These are phyloP conservation scores for Rutstroemia sp. DNA, from an alignment of 2,329 filamentous ascomycete genomes.

Conservation along the genomic window DNA sequence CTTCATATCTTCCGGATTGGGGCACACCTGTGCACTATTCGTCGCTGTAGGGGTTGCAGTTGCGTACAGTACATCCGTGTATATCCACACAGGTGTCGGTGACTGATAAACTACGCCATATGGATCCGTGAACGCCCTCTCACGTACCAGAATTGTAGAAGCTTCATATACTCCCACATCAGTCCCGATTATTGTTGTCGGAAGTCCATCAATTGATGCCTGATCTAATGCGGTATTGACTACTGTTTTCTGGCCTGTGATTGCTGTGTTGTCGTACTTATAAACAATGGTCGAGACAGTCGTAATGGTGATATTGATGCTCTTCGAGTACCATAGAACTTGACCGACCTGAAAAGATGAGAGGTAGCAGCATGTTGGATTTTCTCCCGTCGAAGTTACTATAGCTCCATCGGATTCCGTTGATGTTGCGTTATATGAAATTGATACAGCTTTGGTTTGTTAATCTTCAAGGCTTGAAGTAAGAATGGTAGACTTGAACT, in stretches of 20 bases:
- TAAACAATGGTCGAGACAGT: constrained; percentile 14
- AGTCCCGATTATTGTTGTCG: constrained; percentile 9
- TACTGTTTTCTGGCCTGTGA: constrained; percentile 7
- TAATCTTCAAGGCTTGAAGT: background rate
- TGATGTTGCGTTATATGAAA: constrained; percentile 1
- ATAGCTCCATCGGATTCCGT: background rate
- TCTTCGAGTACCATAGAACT: constrained; percentile 12
- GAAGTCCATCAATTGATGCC: constrained; percentile 1
- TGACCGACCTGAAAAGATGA: constrained; percentile 10
- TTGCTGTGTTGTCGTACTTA: constrained; percentile 11
- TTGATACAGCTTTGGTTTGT: background rate
- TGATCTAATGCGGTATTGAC: constrained; percentile 6
- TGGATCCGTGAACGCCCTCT: constrained; percentile 15
- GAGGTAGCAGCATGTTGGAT: constrained; percentile 9
- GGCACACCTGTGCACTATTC: constrained; percentile 4
- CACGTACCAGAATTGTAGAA: constrained; percentile 8
- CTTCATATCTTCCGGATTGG: background rate
- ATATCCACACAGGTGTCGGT: constrained; percentile 14
- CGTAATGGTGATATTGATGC: constrained; percentile 10
- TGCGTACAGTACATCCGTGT: constrained; percentile 2
- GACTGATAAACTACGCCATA: constrained; percentile 13
- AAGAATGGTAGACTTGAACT: background rate
- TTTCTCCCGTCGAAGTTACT: constrained; percentile 1
- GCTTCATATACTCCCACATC: constrained; percentile 4
- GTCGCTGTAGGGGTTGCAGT: background rate